Evolutionary conservation across 2,329 filamentous ascomycete genomes (phyloP), one percentile per base, ranked within the genome.

Genomic region (Sphaceloma murrayae): DNA sequence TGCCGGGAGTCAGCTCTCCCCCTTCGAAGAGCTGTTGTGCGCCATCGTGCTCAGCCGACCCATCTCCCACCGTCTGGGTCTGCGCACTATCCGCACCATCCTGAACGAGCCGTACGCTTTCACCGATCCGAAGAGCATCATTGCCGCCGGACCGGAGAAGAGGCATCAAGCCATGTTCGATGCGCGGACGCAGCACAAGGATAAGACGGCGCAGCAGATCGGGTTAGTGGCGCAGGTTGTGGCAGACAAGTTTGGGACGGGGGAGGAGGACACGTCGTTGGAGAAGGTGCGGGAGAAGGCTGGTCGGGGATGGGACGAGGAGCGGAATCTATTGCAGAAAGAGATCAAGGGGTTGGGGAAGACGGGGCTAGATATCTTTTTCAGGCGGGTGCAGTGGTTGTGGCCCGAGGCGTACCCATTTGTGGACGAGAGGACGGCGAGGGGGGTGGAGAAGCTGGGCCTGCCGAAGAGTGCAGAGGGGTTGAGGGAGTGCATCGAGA

Each of bases 1-100:
- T 48, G 55, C 57, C 8, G 49, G 52, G 22, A 50, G 53, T 6
- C 52, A 52, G 1, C 52, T 66, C 11, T 65, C 55, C 4, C 61
- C 66, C 0, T 68, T 67, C 50, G 63, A 70, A 52, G 65, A 70
- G 48, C 59, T 70, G 1, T 52, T 69, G 19, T 62, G 59, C 45
- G 65, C 67, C 6, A 56, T 67, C 22, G 55, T 70, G 11, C 57
- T 70, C 4, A 66, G 62, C 7, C 60, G 66, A 6, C 66, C 67
- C 0, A 66, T 69, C 34, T 61, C 61, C 8, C 66, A 70, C 48
- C 57, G 55, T 18, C 58, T 70, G 0, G 66, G 67, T 9, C 55
- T 68, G 31, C 57, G 67, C 9, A 59, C 62, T 2, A 65, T 68
- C 38, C 58, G 65, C 17, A 69, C 66, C 1, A 52, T 69, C 10